These are phyloP conservation scores for Amanita molliuscula DNA, from an alignment of 768 basidiomycete species.

Conservation along the genomic window DNA sequence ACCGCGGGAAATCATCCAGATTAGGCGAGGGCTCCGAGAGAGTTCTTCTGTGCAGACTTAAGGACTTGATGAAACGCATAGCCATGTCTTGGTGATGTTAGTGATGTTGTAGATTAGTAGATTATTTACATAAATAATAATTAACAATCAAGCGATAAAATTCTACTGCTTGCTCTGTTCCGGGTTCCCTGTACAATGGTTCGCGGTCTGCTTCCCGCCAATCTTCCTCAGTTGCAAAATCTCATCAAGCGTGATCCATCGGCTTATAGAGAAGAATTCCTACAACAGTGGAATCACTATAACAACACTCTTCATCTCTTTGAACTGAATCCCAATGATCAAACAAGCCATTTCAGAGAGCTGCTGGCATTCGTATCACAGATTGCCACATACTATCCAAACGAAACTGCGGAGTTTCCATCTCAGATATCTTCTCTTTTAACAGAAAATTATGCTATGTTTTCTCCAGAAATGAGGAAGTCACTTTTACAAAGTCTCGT, in stretches of 20 bases:
- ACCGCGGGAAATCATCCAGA: neutral
- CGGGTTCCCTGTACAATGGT: slow-evolving; percentile 15
- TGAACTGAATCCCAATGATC: slow-evolving; percentile 71
- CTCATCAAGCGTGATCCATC: slow-evolving; percentile 90
- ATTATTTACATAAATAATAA: no score
- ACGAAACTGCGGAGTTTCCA: slow-evolving; percentile 82
- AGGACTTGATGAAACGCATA: slow-evolving; percentile 3
- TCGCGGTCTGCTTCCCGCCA: slow-evolving; percentile 74
- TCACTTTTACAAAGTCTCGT: slow-evolving; percentile 85
- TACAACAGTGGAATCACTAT: slow-evolving; percentile 96
- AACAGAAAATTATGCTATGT: slow-evolving; percentile 63
- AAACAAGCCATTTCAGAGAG: slow-evolving; percentile 77
- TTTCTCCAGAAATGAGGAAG: slow-evolving; percentile 76
- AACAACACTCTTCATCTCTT: slow-evolving; percentile 82
- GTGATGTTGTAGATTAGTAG: neutral
- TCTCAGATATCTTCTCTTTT: slow-evolving; percentile 69
- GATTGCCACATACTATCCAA: slow-evolving; percentile 91
- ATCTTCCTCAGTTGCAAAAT: slow-evolving; percentile 93
- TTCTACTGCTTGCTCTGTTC: no score
- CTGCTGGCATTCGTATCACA: slow-evolving; percentile 87
- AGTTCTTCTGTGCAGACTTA: neutral
- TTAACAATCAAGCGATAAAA: no score
- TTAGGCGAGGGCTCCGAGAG: neutral
- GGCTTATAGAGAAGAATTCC: slow-evolving; percentile 89
- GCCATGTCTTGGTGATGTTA: neutral